A percentile compares a stretch with the other conserved stretches of the same genome.
Conservation (phyloP, 805 yeast genomes). For the Wickerhamiella spandovensis region DNA sequence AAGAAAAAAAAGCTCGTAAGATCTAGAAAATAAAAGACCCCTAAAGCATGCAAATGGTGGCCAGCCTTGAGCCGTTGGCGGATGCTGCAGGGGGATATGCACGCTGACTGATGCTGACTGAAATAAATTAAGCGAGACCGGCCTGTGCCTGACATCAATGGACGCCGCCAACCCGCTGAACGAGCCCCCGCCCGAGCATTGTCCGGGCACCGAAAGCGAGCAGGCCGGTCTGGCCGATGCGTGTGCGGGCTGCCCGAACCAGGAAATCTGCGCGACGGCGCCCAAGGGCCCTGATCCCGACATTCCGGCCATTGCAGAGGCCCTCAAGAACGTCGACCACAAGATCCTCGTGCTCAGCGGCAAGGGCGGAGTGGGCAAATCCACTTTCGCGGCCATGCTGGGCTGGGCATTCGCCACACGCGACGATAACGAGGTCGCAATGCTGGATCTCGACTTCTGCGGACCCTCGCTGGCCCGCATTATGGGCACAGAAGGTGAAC, state of each 20-base stretch:
- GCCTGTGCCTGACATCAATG: not conserved
- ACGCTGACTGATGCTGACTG: not conserved
- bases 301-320: conserved; percentile 55
- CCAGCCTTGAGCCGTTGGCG: no score
- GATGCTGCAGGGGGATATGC: no score
- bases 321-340: conserved; percentile 54
- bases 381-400: conserved; percentile 91
- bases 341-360: conserved; percentile 64
- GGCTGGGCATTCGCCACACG: conserved; percentile 84
- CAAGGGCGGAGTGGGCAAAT: conserved; percentile 82
- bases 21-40: no score
- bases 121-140: not conserved
- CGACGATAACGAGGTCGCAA: conserved; percentile 75
- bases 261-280: conserved; percentile 69
- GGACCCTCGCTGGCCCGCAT: conserved; percentile 94
- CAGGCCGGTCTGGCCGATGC: conserved; percentile 89
- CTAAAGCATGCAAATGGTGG: no score
- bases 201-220: conserved; percentile 97
- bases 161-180: not conserved
- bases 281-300: conserved; percentile 94
- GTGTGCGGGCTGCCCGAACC: conserved; percentile 90
- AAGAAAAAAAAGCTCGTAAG: no score
- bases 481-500: conserved; percentile 83
- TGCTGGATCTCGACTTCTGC: conserved; percentile 94
- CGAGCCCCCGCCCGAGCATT: conserved; percentile 82